A percentile compares a stretch with the other conserved stretches of the same genome.
Evolutionary conservation across 108 stramenopile genomes (phyloP).

Genomic region (Cyclotella sp.): DNA sequence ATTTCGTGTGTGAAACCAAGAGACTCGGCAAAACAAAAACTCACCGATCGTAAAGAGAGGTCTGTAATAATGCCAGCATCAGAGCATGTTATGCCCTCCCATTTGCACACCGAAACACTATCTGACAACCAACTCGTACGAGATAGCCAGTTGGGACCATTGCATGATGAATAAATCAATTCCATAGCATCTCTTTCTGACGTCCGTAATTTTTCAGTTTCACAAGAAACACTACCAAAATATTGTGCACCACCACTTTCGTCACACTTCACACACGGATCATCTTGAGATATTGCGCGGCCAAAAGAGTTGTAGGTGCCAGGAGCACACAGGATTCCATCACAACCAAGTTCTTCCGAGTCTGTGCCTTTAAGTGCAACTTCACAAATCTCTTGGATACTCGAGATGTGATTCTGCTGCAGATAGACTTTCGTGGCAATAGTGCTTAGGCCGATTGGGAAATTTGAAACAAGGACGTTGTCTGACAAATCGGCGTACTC

Average conservation of each 20-base stretch:
- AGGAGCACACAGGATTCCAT: slow-evolving; percentile 24
- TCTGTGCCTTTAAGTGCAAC: neutral
- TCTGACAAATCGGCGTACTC: slow-evolving; percentile 30
- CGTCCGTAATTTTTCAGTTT: neutral
- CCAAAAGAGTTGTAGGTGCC: slow-evolving; percentile 35
- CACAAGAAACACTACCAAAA: slow-evolving; percentile 58
- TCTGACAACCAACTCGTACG: slow-evolving; percentile 37
- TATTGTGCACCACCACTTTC: slow-evolving; percentile 14
- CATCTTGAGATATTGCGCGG: neutral
- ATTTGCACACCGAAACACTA: slow-evolving; percentile 19
- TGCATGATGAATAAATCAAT: slow-evolving; percentile 27
- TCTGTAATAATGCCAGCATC: slow-evolving; percentile 18
- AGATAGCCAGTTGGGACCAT: slow-evolving; percentile 34
- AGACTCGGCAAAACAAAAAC: neutral
- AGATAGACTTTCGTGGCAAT: slow-evolving; percentile 18
- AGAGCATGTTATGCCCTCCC: slow-evolving; percentile 45
- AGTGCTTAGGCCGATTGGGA: slow-evolving; percentile 18
- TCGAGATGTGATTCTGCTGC: slow-evolving; percentile 18
- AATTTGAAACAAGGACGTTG: slow-evolving; percentile 21
- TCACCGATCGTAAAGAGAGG: slow-evolving; percentile 29
- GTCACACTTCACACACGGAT: slow-evolving; percentile 54
- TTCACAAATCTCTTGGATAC: slow-evolving; percentile 24
- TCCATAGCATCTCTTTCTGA: slow-evolving; percentile 15
- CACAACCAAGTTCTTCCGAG: slow-evolving; percentile 4
- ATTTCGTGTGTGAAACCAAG: neutral